Base-by-base conservation (phyloP, 139 green algal species). In the Trebouxia sp. region DNA sequence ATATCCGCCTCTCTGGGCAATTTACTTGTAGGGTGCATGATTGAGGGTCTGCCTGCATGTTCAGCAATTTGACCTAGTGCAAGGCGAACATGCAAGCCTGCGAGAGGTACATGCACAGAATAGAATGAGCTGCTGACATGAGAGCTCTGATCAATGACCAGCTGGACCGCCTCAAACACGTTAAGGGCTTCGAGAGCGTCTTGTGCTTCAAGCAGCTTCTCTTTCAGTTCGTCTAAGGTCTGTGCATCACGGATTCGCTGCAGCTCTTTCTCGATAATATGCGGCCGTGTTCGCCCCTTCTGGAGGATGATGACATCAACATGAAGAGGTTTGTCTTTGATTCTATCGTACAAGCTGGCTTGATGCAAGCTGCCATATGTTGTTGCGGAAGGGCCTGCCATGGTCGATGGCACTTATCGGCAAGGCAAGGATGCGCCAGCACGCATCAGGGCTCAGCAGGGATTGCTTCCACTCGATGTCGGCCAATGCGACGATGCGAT, bases 241-340 rank as follows among this genome's bases (percentile, higher is more conserved):
- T 77, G 41, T 37, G n/a, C 41, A 10, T 22, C 69, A 17, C 11
- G 42, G 24, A 77, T 51, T 41, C 43, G 69, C 42, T 53, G 41
- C 22, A 77, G 69, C 43, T 77, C 69, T 37, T 53, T 77, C 26
- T 51, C 42, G 69, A 77, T 53, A 7, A 77, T 51, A 41, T 77
- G 39, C 26, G 43, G 41, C 69, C 38, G 35, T n/a, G 69, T 77
- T 15, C 69, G 69, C 12, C 43, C 41, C 22, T 56, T 51, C 6
- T 53, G 41, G 24, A 56, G n/a, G 26, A 77, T 56, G 7, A 77
- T 41, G n/a, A 77, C 24, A 15, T 77, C 42, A 24, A 77, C 43
- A 53, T 77, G 69, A 24, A 77, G 24, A 14, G 41, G 69, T 37
- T 77, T 77, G 24, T 77, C 69, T 38, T 77, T 77, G 26, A 77